These are phyloP conservation scores for Rhexocercosporidium sp. DNA, from an alignment of 2,329 filamentous ascomycete species.

Conservation along the genomic window DNA sequence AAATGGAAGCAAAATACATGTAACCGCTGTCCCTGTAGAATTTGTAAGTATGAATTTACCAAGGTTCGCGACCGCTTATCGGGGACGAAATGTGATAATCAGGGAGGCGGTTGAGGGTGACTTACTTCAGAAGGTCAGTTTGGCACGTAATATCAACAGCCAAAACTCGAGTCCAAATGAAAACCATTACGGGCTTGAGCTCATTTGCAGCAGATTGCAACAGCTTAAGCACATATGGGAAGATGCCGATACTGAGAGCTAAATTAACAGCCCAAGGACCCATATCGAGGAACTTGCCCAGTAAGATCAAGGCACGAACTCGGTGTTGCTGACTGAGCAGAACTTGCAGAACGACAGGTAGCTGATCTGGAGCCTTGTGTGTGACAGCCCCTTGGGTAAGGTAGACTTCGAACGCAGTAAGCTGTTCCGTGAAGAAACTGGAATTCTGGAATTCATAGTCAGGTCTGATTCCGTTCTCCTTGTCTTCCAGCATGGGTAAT, in stretches of 20 bases:
- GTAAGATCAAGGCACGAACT: conserved; percentile 84
- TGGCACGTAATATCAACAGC: conserved; percentile 95
- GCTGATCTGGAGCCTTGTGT: conserved; percentile 88
- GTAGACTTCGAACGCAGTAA: conserved; percentile 97
- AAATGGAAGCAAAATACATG: conserved; percentile 92
- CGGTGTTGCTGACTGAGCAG: conserved; percentile 94
- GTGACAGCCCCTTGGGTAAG: conserved; percentile 82
- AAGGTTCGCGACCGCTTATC: not conserved
- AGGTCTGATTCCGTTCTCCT: conserved; percentile 63
- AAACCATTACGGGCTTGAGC: conserved; percentile 98
- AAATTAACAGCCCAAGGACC: conserved; percentile 99
- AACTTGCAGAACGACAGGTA: conserved; percentile 95
- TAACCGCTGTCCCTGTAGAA: conserved; percentile 83
- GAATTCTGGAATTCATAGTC: conserved; percentile 96
- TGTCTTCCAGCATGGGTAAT: conserved; percentile 82
- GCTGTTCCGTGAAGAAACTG: conserved; percentile 93
- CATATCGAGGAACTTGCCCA: conserved; percentile 92
- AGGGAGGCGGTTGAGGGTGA: too few relatives aligned
- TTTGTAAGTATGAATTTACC: too few relatives aligned
- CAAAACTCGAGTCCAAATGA: conserved; percentile 96
- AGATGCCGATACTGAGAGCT: conserved; percentile 95
- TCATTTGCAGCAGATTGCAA: conserved; percentile 94
- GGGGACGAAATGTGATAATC: too few relatives aligned
- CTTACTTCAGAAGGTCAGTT: conserved; percentile 80
- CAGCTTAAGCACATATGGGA: conserved; percentile 97